Evolutionary conservation across 306 rosid species (phyloP).

Genomic region (Prinsepia uniflora): DNA sequence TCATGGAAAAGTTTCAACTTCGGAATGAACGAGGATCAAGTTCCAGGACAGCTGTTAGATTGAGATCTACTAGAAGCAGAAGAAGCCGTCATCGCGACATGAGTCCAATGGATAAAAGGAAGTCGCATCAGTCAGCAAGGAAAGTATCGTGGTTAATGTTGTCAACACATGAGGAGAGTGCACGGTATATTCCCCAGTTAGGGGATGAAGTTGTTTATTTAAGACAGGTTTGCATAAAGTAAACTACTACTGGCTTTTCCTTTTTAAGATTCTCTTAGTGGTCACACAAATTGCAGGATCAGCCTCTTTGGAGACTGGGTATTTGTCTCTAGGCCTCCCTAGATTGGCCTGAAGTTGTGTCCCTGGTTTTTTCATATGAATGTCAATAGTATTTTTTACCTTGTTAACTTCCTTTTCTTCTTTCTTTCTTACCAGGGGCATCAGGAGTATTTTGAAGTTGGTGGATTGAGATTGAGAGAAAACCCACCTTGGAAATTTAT

Average conservation of each 20-base stretch:
- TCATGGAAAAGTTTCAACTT: slow-evolving; percentile 40
- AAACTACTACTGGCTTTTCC: slow-evolving; percentile 10
- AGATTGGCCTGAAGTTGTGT: no score
- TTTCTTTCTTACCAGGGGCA: slow-evolving; percentile 63
- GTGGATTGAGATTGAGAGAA: slow-evolving; percentile 44
- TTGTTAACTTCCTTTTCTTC: slow-evolving; percentile 9
- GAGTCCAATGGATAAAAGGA: slow-evolving; percentile 56
- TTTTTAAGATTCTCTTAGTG: background rate
- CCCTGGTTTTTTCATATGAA: background rate
- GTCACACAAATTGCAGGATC: background rate
- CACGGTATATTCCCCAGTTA: slow-evolving; percentile 89
- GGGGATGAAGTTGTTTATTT: slow-evolving; percentile 92
- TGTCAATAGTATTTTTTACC: slow-evolving; percentile 4
- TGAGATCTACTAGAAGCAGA: slow-evolving; percentile 82
- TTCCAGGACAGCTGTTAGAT: slow-evolving; percentile 72
- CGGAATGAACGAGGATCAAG: slow-evolving; percentile 55
- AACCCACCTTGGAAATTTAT: slow-evolving; percentile 67
- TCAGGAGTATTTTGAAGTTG: slow-evolving; percentile 70
- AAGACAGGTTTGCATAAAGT: slow-evolving; percentile 66
- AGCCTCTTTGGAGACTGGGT: background rate
- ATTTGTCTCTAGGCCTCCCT: no score
- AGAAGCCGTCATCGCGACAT: slow-evolving; percentile 53
- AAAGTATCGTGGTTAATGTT: slow-evolving; percentile 83
- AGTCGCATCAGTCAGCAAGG: slow-evolving; percentile 45
- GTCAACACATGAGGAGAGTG: slow-evolving; percentile 79